Conservation (phyloP, 345 rosid species). For the Eucalyptus pauciflora region DNA sequence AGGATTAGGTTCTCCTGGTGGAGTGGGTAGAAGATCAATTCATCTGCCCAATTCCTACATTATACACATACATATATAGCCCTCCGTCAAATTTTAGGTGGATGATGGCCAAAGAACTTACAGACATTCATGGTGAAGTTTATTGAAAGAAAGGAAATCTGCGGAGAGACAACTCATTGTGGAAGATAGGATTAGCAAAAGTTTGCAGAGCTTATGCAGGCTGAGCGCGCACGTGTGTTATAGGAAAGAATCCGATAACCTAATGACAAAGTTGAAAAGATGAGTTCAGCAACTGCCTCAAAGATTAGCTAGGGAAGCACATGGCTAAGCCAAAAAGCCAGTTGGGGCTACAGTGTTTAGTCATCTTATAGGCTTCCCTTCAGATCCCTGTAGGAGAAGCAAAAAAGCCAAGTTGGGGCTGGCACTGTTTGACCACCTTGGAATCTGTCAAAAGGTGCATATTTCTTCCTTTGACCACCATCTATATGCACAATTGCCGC, state of each 20-base stretch:
- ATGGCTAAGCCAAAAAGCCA: neutral
- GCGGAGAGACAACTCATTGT: neutral
- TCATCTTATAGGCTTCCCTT: neutral
- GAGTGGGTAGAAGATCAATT: neutral
- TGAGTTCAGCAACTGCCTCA: neutral
- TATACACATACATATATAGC: neutral
- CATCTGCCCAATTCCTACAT: neutral
- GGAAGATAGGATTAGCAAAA: neutral
- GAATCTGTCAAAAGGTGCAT: neutral
- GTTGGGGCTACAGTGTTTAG: neutral
- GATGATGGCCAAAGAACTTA: neutral
- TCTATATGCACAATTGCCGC: neutral
- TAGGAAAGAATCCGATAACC: neutral
- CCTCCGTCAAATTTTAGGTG: neutral
- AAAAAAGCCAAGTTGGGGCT: neutral
- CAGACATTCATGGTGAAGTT: neutral
- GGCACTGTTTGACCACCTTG: neutral
- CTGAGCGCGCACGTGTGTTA: neutral
- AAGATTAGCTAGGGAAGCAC: neutral
- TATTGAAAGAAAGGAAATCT: neutral
- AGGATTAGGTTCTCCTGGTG: neutral
- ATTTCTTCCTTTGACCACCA: neutral
- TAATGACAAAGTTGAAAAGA: neutral
- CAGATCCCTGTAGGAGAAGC: neutral
- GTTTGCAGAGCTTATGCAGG: neutral